Conservation (phyloP, 192 early-diverging fungal genomes). For the Coemansia sp. region DNA sequence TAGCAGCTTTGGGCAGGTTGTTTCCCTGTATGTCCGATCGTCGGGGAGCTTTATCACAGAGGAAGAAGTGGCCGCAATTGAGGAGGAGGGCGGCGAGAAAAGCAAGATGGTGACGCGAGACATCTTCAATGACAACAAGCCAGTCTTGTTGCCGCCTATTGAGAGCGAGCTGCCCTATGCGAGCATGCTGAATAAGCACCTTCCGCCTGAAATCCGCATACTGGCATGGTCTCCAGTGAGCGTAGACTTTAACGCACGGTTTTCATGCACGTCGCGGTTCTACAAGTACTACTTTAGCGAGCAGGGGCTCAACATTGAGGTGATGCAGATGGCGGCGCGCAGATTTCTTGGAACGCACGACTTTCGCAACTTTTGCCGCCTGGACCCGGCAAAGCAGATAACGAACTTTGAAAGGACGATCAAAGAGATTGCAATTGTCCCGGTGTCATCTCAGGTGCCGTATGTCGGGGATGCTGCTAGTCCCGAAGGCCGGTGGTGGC, state of each 20-base stretch:
- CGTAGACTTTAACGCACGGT: conserved; percentile 80
- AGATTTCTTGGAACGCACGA: conserved; percentile 81
- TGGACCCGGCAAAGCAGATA: conserved; percentile 84
- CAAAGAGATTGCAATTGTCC: conserved; percentile 60
- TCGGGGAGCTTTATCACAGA: conserved; percentile 45
- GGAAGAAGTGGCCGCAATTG: conserved; percentile 43
- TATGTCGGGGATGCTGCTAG: conserved; percentile 24
- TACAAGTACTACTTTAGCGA: conserved; percentile 90
- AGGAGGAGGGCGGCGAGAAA: conserved; percentile 12
- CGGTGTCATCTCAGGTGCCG: conserved; percentile 33
- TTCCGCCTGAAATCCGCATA: conserved; percentile 91
- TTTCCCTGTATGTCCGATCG: conserved; percentile 76
- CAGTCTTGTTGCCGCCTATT: conserved; percentile 20
- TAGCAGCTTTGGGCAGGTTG: conserved; percentile 85
- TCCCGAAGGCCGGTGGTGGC: conserved; percentile 46
- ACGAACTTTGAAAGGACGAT: conserved; percentile 76
- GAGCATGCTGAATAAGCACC: conserved; percentile 74
- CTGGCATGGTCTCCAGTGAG: conserved; percentile 84
- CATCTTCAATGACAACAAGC: conserved; percentile 20
- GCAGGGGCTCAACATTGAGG: conserved; percentile 63
- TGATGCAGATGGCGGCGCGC: conserved; percentile 73
- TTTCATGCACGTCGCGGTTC: conserved; percentile 74
- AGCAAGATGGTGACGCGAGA: conserved; percentile 21
- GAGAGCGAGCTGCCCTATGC: conserved; percentile 74
- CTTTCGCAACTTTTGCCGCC: conserved; percentile 94